Evolutionary conservation across 768 basidiomycete species (phyloP), one percentile per base, ranked within the genome.

Genomic region (Exsudoporus frostii): DNA sequence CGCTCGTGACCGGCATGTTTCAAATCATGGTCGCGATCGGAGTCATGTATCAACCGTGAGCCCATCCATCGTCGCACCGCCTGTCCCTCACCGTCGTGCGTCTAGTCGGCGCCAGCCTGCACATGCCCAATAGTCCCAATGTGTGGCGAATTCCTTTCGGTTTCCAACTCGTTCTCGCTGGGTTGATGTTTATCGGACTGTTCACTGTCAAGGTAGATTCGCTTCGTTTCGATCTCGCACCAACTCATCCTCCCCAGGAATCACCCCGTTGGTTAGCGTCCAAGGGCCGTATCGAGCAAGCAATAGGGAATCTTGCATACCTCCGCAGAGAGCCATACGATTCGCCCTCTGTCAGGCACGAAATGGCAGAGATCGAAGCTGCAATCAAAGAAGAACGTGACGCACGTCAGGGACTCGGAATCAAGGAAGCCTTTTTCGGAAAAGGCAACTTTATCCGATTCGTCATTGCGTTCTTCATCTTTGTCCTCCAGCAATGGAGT

Each of bases 11-110:
- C 0, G 90, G 91, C 40, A 64, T 89, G 30, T 92, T 92, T 78
- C 92, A 93, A 67, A 83, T 94, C 68, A 86, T 90, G 81, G 90
- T 81, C 34, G 88, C 90, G 22, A 74, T 82, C 45, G 92, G 91
- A 48, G 90, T 90, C 55, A 91, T 92, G 84, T 67, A 76, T 90
- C 59, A 89, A 91, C 62, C 79, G 87, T 89, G 53, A 46, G 86
- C 73, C 15, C 20, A 2, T 29, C 3, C 7, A 22, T 15, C 20
- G 10, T 5, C 10, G 0, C 27, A 29, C n/a, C n/a, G n/a, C n/a
- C 10, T 56, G 55, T 11, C 36, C 40, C 32, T 57, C 7, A 44
- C 2, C 36, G 11, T 7, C 7, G 24, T 53, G 5, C 27, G 1
- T 32, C 10, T 51, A 88, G 87, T 76, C 42, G 88, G 85, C 7